These are phyloP conservation scores for Globisporangium irregulare DNA, from an alignment of 352 stramenopile species.

Conservation along the genomic window DNA sequence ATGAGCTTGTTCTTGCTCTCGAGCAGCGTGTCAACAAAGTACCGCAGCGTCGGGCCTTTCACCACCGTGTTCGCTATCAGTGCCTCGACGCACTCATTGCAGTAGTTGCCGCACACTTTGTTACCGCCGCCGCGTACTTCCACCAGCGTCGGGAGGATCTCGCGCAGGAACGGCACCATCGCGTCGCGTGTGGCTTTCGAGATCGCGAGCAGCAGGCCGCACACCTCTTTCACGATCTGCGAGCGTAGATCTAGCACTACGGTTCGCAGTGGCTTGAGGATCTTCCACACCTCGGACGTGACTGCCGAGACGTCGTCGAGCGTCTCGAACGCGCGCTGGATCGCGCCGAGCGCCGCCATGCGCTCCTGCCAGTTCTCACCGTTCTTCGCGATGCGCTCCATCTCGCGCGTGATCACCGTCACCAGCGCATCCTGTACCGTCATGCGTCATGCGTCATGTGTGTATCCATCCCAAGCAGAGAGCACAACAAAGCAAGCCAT, in stretches of 20 bases:
- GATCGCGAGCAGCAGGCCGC: constrained; percentile 52
- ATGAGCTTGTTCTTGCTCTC: constrained; percentile 86
- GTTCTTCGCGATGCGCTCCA: constrained; percentile 76
- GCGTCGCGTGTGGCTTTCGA: constrained; percentile 64
- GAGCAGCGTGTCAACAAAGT: constrained; percentile 69
- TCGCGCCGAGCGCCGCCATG: constrained; percentile 54
- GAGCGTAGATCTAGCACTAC: constrained; percentile 81
- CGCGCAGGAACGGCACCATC: constrained; percentile 74
- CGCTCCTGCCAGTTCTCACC: constrained; percentile 84
- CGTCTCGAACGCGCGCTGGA: constrained; percentile 64
- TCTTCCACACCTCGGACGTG: constrained; percentile 63
- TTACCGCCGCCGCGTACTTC: constrained; percentile 82
- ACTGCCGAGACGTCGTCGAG: constrained; percentile 46
- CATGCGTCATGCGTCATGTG: background rate
- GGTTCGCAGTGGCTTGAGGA: constrained; percentile 63
- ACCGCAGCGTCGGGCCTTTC: constrained; percentile 67
- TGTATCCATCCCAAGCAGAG: background rate
- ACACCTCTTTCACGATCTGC: constrained; percentile 87
- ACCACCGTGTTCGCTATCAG: constrained; percentile 65
- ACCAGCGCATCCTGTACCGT: constrained; percentile 31
- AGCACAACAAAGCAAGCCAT: background rate
- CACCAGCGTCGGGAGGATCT: constrained; percentile 68
- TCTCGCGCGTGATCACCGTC: constrained; percentile 46
- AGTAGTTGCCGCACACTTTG: constrained; percentile 82
- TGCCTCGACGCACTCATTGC: constrained; percentile 68